Evolutionary conservation across 768 basidiomycete species (phyloP), one percentile per base, ranked within the genome.

Genomic region (Suillus weaverae): DNA sequence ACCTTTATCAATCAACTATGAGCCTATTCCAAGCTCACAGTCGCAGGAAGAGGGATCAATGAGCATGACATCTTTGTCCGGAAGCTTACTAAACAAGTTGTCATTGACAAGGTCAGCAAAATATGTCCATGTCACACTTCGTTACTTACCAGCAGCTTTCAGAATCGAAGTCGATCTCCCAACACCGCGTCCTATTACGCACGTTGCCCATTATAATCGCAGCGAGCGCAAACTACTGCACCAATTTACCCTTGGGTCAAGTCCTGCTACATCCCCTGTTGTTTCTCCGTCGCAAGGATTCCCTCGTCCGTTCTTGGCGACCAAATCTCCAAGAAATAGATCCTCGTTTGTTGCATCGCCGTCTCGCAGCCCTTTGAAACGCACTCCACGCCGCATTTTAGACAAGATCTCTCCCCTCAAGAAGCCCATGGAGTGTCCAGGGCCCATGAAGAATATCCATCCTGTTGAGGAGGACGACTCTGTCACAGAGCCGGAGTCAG

Each of bases 401-500:
- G 57, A 20, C 10, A 59, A 59, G 18, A 30, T 55, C 60, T 10
- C 44, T 36, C n/a, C 36, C 33, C 33, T 59, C 51, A 11, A 63
- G 26, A 32, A 50, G 51, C 33, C 41, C 38, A 9, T 63, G 6
- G 26, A 30, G 26, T 54, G 43, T 32, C 59, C 59, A 2, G 48
- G 60, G 53, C 66, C 67, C 18, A 56, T 65, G 18, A 61, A 61
- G 60, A 67, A 66, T 26, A 33, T 62, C 9, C 39, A 61, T 1
- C 63, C 64, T 14, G 61, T 7, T 2, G 51, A 63, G 30, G 61
- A 68, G 35, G 74, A 76, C 0, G 75, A 74, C 32, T 76, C 75
- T 30, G 32, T 65, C 22, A 76, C 77, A n/a, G 75, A 76, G 64
- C 50, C 74, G 8, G 74, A 75, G 55, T 76, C 76, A 5, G 76